Base-by-base conservation (phyloP, 148 eudicot genomes). In the Nyssa sinensis region DNA sequence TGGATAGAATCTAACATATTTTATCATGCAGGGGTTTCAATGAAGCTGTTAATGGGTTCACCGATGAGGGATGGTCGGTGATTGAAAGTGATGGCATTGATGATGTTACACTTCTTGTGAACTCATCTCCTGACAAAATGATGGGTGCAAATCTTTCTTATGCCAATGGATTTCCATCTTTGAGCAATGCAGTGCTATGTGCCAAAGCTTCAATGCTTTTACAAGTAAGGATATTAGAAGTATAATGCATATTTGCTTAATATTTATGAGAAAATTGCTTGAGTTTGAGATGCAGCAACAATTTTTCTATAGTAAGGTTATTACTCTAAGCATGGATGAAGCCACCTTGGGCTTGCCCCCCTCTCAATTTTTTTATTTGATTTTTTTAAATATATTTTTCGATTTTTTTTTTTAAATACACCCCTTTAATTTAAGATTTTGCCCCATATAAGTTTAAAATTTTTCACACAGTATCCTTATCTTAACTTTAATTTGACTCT, bases 161-260 rank as follows among this genome's bases (percentile, higher is more conserved):
- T 78, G 86, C 74, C 57, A 80, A 79, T 64, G 93, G 91, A 35
- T 84, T 88, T 72, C 87, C 94, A 30, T 77, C 94, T 14, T 64
- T 91, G 62, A 84, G 81, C 75, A 86, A 77, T 75, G 84, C 88
- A 1, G 90, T 94, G 23, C 78, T 94, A 6, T 91, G 98, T 78
- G 98, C 94, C 55, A 88, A 85, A 82, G 98, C 98, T 34, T 94
- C 98, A 70, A 94, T 94, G 98, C 92, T 94, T 39, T 80, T 94
- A 81, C 97, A 93, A 80, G 98, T 93, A 76, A 64, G 86, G 55
- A 24, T 34, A 21, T 17, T 55, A 55, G n/a, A n/a, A 39, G 16
- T 14, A 14, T 44, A 6, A 11, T 44, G 51, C 51, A 44, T 44
- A 44, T 44, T 11, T n/a, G 1, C 16, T 44, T 44, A 11, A 4